Percentiles rank a stretch among this genome's conserved stretches.
Conservation (phyloP, 768 basidiomycete genomes). For the Dacryopinax spathularia region DNA sequence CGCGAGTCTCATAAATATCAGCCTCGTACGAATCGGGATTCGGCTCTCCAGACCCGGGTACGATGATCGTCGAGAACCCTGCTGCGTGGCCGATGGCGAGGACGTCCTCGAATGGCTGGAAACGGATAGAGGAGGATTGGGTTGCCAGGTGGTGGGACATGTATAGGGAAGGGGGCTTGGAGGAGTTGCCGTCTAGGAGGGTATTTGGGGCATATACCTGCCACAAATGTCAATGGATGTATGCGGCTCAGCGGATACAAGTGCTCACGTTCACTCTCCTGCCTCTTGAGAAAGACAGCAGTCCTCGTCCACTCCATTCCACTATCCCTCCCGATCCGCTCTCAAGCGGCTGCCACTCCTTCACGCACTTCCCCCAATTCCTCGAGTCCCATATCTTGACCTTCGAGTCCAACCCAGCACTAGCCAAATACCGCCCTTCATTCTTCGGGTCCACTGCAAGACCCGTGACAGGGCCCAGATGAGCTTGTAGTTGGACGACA, state of each 20-base stretch:
- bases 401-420: constrained; percentile 68
- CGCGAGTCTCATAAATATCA: constrained; percentile 84
- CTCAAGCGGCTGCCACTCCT: constrained; percentile 54
- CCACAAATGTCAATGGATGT: background rate
- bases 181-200: constrained; percentile 15
- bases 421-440: constrained; percentile 83
- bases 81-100: constrained; percentile 58
- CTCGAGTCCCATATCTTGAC: constrained; percentile 96
- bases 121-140: constrained; percentile 60
- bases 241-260: background rate
- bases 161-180: constrained; percentile 62
- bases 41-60: constrained; percentile 86
- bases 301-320: constrained; percentile 77
- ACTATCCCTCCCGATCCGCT: constrained; percentile 36
- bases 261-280: constrained; percentile 64
- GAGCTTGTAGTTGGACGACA: constrained; percentile 81
- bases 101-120: constrained; percentile 79
- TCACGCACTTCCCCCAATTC: constrained; percentile 82
- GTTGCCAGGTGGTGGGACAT: constrained; percentile 74
- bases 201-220: constrained; percentile 62
- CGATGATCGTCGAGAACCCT: constrained; percentile 72
- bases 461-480: constrained; percentile 71
- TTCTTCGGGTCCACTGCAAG: constrained; percentile 72
- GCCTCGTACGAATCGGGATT: constrained; percentile 90
- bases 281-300: constrained; percentile 65